These are phyloP conservation scores for Lomentospora prolificans DNA, from an alignment of 2,329 filamentous ascomycete species.

Conservation along the genomic window DNA sequence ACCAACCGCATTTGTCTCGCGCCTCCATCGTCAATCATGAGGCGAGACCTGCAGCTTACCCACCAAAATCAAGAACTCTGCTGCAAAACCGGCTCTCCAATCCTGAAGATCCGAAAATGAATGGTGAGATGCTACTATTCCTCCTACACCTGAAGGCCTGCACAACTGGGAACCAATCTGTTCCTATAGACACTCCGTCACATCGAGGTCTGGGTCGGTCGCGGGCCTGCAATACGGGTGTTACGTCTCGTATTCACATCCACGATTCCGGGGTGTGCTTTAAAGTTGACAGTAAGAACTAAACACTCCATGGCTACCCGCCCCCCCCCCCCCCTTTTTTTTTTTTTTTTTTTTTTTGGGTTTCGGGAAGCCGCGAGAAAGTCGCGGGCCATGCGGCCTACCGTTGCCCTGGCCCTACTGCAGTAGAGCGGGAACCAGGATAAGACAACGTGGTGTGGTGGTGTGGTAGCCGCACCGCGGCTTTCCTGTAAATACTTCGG, in stretches of 20 bases:
- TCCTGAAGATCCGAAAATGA: background rate
- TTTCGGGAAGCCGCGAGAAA: constrained; percentile 4
- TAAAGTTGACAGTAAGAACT: too few species aligned
- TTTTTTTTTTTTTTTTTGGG: too few species aligned
- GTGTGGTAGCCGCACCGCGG: too few species aligned
- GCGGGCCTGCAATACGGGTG: constrained; percentile 2
- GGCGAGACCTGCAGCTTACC: background rate
- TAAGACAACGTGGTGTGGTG: background rate
- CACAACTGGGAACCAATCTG: background rate
- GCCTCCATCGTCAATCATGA: background rate
- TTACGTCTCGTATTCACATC: constrained; percentile 8
- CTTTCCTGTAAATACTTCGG: background rate
- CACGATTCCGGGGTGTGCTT: background rate
- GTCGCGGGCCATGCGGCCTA: background rate
- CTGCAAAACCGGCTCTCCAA: background rate
- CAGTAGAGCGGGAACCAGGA: background rate
- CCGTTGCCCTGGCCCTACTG: background rate
- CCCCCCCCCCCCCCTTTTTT: too few species aligned
- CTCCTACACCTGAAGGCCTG: background rate
- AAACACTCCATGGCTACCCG: too few species aligned
- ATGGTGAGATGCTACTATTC: background rate
- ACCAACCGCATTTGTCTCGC: background rate
- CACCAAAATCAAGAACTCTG: background rate
- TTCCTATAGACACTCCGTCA: background rate
- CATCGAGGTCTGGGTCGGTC: background rate